These are phyloP conservation scores for Irpex sp. DNA, from an alignment of 1,284 basidiomycete genomes.

Conservation along the genomic window DNA sequence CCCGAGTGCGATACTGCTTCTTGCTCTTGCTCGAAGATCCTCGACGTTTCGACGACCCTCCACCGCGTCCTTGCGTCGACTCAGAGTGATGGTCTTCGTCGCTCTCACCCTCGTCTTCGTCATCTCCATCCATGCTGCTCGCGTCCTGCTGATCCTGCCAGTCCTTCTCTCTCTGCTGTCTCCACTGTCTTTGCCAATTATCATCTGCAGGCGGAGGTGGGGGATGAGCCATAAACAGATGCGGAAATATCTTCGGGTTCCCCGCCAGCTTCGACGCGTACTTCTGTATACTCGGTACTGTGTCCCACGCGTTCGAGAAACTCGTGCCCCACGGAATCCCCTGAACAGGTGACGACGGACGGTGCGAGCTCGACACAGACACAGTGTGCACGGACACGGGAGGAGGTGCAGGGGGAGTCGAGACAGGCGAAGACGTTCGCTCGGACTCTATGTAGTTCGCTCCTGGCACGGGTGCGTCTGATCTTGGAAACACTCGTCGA, in stretches of 20 bases:
- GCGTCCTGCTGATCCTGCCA: slow-evolving; percentile 50
- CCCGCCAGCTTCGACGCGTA: slow-evolving; percentile 65
- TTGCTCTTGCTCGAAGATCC: slow-evolving; percentile 30
- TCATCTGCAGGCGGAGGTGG: slow-evolving; percentile 41
- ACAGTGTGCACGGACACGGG: slow-evolving; percentile 10
- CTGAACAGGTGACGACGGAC: slow-evolving; percentile 22
- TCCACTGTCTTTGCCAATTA: slow-evolving; percentile 27
- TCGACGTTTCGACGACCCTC: slow-evolving; percentile 26
- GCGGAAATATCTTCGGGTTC: slow-evolving; percentile 29
- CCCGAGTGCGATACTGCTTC: slow-evolving; percentile 52
- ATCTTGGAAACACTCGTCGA: slow-evolving; percentile 71
- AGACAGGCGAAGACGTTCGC: slow-evolving; percentile 25
- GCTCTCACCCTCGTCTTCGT: slow-evolving; percentile 68
- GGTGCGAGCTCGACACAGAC: slow-evolving; percentile 3
- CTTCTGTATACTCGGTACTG: slow-evolving; percentile 67
- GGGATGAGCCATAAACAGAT: slow-evolving; percentile 32
- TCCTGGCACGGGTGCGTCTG: slow-evolving; percentile 52
- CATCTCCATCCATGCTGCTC: slow-evolving; percentile 74
- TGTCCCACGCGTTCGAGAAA: slow-evolving; percentile 82
- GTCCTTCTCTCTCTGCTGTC: slow-evolving; percentile 9
- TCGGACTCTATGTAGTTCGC: slow-evolving; percentile 38
- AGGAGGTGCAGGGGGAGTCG: slow-evolving; percentile 21
- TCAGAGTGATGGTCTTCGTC: slow-evolving; percentile 26
- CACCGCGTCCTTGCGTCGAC: slow-evolving; percentile 18
- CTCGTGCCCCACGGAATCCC: slow-evolving; percentile 52